phyloP scores from a whole-genome alignment of 805 yeast species.

The Candida corydali region DNA sequence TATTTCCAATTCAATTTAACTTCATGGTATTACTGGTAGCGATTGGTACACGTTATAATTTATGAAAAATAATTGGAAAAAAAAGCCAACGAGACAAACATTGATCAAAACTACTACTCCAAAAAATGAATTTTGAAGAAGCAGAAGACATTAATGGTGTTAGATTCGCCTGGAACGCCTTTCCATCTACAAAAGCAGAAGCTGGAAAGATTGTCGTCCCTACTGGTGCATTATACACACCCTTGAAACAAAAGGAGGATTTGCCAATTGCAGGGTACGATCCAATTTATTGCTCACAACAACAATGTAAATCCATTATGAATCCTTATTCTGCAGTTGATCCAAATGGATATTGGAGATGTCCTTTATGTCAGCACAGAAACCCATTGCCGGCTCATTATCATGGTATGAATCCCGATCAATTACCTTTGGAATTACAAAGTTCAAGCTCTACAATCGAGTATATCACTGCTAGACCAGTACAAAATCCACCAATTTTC shows the following conservation, averaged over 20 bases:
- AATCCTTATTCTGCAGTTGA: constrained; percentile 87
- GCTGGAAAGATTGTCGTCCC: constrained; percentile 92
- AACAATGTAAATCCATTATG: constrained; percentile 77
- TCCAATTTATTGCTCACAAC: constrained; percentile 49
- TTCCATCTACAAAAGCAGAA: constrained; percentile 86
- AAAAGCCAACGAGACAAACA: constrained; percentile 7
- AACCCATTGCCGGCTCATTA: constrained; percentile 82
- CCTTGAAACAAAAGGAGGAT: constrained; percentile 74
- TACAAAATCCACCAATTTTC: constrained; percentile 80
- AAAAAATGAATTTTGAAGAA: constrained; percentile 36
- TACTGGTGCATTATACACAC: constrained; percentile 92
- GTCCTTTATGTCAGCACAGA: constrained; percentile 77
- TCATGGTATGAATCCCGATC: constrained; percentile 67
- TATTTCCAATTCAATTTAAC: too few relatives aligned
- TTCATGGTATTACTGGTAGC: too few relatives aligned
- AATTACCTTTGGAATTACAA: constrained; percentile 76
- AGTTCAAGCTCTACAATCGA: constrained; percentile 74
- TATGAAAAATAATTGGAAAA: background rate
- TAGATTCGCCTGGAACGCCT: constrained; percentile 55
- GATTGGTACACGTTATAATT: background rate
- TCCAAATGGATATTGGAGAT: constrained; percentile 76
- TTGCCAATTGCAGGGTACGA: constrained; percentile 51
- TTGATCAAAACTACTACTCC: background rate
- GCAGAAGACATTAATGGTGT: constrained; percentile 44
- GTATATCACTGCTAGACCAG: constrained; percentile 78